Percentiles rank a stretch among this genome's conserved stretches.
These are phyloP conservation scores for Rhodotorula paludigena DNA, from an alignment of 768 basidiomycete genomes.

Conservation along the genomic window DNA sequence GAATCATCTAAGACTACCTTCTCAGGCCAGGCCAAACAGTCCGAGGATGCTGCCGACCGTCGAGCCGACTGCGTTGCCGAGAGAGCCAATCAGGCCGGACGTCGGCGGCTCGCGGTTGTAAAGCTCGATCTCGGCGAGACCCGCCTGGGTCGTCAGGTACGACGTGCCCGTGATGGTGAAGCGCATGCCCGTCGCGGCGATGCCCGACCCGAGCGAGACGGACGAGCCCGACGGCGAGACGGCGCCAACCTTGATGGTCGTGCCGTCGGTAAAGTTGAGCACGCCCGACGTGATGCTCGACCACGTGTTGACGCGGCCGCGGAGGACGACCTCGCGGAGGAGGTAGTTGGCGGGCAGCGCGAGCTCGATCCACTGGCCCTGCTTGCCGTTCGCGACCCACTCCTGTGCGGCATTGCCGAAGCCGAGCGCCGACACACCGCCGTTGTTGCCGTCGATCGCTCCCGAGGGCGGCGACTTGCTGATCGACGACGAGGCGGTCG, in stretches of 20 bases:
- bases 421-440: conserved; percentile 17
- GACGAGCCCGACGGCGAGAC: conserved; percentile 13
- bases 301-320: not conserved
- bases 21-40: conserved; percentile 5
- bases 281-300: not conserved
- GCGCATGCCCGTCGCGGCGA: conserved; percentile 8
- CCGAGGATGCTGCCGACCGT: not conserved
- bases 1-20: no score
- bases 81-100: not conserved
- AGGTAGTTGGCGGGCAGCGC: conserved; percentile 13
- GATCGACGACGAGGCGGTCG: not conserved
- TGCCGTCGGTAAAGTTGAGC: conserved; percentile 13
- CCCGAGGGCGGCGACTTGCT: conserved; percentile 7
- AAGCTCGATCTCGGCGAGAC: conserved; percentile 29
- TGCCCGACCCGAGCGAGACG: conserved; percentile 23
- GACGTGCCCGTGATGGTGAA: conserved; percentile 17
- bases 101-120: conserved; percentile 20
- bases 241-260: conserved; percentile 16
- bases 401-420: conserved; percentile 19
- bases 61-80: conserved; percentile 20
- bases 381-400: conserved; percentile 12
- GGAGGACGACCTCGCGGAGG: conserved; percentile 22
- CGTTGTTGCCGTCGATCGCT: conserved; percentile 22
- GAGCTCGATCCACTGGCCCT: conserved; percentile 20
- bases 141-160: conserved; percentile 4